phyloP scores from a whole-genome alignment of 1,284 basidiomycete genomes.

The Peniophora sp. region DNA sequence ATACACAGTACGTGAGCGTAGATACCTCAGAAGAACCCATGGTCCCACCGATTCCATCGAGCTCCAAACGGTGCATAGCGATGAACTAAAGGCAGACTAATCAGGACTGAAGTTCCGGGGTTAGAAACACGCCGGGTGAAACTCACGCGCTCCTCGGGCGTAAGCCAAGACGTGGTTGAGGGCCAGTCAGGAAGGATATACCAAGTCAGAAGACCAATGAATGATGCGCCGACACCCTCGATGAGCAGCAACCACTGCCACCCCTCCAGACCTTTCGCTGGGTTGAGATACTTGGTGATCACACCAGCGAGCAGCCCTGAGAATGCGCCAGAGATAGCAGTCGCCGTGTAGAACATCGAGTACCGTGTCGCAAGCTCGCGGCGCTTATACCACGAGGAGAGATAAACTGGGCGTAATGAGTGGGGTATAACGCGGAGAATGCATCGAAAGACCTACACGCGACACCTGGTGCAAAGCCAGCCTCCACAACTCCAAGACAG shows the following conservation, averaged over 20 bases:
- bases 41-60: slow-evolving; percentile 26
- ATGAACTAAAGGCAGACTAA: slow-evolving; percentile 17
- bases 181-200: slow-evolving; percentile 28
- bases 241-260: slow-evolving; percentile 18
- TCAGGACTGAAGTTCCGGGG: not conserved
- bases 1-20: no score
- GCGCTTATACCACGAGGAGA: slow-evolving; percentile 16
- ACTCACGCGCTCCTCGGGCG: slow-evolving; percentile 23
- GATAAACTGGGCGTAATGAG: slow-evolving; percentile 6
- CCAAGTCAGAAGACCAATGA: slow-evolving; percentile 18
- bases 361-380: slow-evolving; percentile 17
- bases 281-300: not conserved
- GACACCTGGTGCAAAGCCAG: slow-evolving; percentile 16
- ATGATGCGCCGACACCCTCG: slow-evolving; percentile 20
- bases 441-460: not conserved
- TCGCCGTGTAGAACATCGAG: slow-evolving; percentile 17
- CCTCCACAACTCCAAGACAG: slow-evolving; percentile 24
- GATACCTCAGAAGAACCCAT: slow-evolving; percentile 3
- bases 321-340: slow-evolving; percentile 20
- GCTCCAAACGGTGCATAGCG: slow-evolving; percentile 28
- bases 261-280: not conserved
- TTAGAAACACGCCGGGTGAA: not conserved
- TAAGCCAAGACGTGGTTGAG: slow-evolving; percentile 29
- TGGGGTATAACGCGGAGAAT: no score
- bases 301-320: slow-evolving; percentile 20